Percentiles rank a stretch among this genome's conserved stretches.
phyloP scores from a whole-genome alignment of 2,329 filamentous ascomycete species.

The Tricladium varicosporioides region DNA sequence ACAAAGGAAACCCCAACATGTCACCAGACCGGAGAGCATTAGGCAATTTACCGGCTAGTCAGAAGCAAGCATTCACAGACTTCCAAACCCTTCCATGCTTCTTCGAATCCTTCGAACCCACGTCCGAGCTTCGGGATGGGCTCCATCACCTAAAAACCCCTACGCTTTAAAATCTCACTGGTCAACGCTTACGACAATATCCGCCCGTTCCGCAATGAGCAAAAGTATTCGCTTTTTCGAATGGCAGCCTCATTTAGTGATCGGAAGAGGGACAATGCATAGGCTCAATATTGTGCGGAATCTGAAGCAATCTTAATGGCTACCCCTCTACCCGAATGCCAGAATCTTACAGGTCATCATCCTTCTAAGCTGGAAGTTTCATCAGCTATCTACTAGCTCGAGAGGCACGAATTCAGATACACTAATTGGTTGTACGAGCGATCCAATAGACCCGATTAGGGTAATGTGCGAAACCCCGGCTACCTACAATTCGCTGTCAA shows the following conservation, averaged over 20 bases:
- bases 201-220: not conserved
- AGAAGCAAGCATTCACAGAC: not conserved
- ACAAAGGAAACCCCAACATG: not conserved
- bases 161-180: conserved; percentile 4
- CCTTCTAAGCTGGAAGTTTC: not conserved
- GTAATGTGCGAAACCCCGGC: conserved; percentile 2
- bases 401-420: not conserved
- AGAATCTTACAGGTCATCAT: not conserved
- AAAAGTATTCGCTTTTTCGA: not conserved
- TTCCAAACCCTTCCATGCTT: not conserved
- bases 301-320: not conserved
- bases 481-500: not conserved
- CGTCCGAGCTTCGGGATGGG: not conserved
- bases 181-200: not conserved
- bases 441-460: conserved; percentile 1
- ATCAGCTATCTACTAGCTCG: not conserved
- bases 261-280: too few species aligned
- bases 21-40: not conserved
- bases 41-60: not conserved
- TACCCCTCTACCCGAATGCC: not conserved
- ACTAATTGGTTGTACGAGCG: not conserved
- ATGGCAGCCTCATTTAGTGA: too few species aligned
- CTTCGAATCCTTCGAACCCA: conserved; percentile 2
- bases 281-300: too few species aligned
- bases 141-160: not conserved